phyloP scores from a whole-genome alignment of 495 filamentous ascomycete genomes.

The Lasiosphaeria hispida region DNA sequence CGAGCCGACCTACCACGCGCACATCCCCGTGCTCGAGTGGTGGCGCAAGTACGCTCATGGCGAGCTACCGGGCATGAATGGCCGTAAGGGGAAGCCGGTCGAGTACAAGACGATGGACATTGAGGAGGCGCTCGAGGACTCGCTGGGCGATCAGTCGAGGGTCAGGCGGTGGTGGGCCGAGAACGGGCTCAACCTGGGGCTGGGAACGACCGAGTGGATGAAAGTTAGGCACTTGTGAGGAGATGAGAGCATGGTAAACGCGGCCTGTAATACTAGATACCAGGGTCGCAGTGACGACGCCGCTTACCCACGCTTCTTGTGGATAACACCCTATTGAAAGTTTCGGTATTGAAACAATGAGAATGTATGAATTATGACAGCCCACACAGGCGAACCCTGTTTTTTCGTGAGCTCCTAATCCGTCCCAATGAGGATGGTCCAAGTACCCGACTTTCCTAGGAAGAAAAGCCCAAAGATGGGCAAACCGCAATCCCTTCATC shows the following conservation, averaged over 20 bases:
- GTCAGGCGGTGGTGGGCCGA: conserved; percentile 86
- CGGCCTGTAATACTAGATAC: not conserved
- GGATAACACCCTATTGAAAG: no score
- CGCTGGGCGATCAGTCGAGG: conserved; percentile 63
- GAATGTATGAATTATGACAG: not conserved
- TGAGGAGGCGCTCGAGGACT: conserved; percentile 89
- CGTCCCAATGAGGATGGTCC: no score
- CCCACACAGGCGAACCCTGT: no score
- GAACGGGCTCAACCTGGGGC: conserved; percentile 82
- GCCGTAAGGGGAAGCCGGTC: conserved; percentile 51
- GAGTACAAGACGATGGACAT: conserved; percentile 96
- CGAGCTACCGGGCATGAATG: conserved; percentile 42
- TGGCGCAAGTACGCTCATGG: conserved; percentile 74
- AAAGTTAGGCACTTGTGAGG: conserved; percentile 49
- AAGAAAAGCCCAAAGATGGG: no score
- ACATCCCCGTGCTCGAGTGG: conserved; percentile 84
- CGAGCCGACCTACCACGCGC: conserved; percentile 81
- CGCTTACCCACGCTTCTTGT: no score
- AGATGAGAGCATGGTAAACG: conserved; percentile 3
- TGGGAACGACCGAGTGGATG: conserved; percentile 93
- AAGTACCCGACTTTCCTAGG: no score
- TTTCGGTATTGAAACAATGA: not conserved
- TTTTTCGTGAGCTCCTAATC: no score
- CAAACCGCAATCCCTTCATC: not conserved
- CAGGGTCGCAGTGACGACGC: no score